Conservation (phyloP, 2,329 filamentous ascomycete genomes). For the Beauveria asiatica region DNA sequence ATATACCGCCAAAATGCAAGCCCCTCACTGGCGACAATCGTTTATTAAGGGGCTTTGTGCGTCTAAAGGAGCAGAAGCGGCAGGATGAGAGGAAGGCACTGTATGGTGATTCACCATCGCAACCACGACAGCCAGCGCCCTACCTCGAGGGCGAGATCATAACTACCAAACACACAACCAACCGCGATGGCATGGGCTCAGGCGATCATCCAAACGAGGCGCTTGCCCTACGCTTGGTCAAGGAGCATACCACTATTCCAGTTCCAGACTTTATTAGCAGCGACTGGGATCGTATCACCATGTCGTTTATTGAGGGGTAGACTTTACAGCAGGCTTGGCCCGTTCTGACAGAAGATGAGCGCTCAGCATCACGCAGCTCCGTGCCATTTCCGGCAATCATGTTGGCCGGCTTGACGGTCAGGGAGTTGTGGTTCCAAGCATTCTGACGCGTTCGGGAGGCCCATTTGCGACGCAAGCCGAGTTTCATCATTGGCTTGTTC, state of each 20-base stretch:
- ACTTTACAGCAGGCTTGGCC: constrained; percentile 19
- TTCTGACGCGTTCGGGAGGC: constrained; percentile 17
- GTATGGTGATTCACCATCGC: not conserved
- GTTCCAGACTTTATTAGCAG: constrained; percentile 20
- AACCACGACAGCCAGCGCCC: constrained; percentile 10
- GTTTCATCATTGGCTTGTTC: constrained; percentile 19
- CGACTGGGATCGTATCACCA: constrained; percentile 20
- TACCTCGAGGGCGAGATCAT: constrained; percentile 17
- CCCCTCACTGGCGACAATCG: not conserved
- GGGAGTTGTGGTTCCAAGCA: constrained; percentile 16
- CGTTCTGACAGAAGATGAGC: constrained; percentile 12
- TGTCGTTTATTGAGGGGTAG: constrained; percentile 20
- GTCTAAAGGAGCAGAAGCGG: not conserved
- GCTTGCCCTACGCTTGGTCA: constrained; percentile 14
- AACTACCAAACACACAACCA: constrained; percentile 16
- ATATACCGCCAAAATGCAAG: not conserved
- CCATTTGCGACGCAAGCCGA: constrained; percentile 15
- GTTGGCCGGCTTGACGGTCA: constrained; percentile 19
- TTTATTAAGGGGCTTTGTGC: not conserved
- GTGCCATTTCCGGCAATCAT: constrained; percentile 12
- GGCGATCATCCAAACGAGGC: constrained; percentile 16
- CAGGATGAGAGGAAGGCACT: not conserved
- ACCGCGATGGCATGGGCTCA: constrained; percentile 14
- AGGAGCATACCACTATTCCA: constrained; percentile 18
- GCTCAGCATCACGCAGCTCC: constrained; percentile 15